Evolutionary conservation across 179 eudicot genomes (phyloP).

Genomic region (Nepenthes alata): DNA sequence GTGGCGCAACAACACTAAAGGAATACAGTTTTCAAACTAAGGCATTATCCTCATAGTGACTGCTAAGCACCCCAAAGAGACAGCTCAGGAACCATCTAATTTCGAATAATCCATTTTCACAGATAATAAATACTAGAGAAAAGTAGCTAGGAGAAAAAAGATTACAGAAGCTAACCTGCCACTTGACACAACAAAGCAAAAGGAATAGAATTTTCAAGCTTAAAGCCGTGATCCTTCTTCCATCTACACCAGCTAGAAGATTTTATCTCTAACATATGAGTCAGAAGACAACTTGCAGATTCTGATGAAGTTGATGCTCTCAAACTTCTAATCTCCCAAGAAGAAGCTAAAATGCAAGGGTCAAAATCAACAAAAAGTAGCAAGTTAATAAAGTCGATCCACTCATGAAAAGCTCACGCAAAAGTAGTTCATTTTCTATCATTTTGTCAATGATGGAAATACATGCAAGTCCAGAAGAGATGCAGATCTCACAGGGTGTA

Average conservation of each 20-base stretch:
- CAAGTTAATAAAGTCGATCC: constrained; percentile 2
- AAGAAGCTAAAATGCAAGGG: constrained; percentile 52
- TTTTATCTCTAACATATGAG: constrained; percentile 76
- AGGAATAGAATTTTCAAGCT: constrained; percentile 74
- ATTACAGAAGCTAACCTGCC: constrained; percentile 46
- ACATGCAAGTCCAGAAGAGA: no score
- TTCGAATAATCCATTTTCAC: no score
- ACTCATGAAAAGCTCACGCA: background rate
- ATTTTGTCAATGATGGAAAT: background rate
- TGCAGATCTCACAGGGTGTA: no score
- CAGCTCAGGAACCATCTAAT: background rate
- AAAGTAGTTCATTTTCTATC: background rate
- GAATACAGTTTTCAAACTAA: background rate
- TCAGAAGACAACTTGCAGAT: constrained; percentile 57
- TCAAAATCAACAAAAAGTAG: constrained; percentile 4
- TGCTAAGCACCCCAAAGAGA: background rate
- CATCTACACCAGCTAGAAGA: constrained; percentile 56
- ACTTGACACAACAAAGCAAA: constrained; percentile 88
- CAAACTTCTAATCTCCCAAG: constrained; percentile 83
- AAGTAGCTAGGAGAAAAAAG: background rate
- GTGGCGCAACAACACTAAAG: no score
- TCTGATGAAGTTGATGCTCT: constrained; percentile 22
- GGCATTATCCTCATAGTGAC: background rate
- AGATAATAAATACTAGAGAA: constrained; percentile 1
- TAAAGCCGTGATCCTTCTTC: constrained; percentile 59